These are phyloP conservation scores for Corymbia calophylla DNA, from an alignment of 441 rosid species.

Conservation along the genomic window DNA sequence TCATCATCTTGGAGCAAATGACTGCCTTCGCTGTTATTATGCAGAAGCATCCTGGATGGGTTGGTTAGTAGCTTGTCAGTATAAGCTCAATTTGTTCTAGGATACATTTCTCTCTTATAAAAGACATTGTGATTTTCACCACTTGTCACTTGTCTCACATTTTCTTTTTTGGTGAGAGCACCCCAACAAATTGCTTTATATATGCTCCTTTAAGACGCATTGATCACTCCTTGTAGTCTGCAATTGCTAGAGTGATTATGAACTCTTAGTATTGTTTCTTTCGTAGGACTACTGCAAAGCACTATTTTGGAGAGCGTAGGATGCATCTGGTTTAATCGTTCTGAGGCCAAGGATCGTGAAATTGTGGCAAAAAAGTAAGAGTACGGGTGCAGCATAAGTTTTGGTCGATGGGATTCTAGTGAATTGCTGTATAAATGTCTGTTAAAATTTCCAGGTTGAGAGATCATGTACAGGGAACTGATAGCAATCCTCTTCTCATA, in stretches of 20 bases:
- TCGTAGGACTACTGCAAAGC: conserved; percentile 83
- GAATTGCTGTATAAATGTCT: background rate
- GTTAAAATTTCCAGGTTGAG: conserved; percentile 58
- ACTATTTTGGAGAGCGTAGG: conserved; percentile 95
- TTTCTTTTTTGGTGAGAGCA: background rate
- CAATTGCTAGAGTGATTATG: background rate
- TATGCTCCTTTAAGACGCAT: background rate
- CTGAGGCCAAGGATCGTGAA: conserved; percentile 96
- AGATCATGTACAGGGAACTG: conserved; percentile 81
- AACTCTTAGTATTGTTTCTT: conserved; percentile 9
- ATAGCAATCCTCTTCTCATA: conserved; percentile 95
- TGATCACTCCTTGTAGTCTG: background rate
- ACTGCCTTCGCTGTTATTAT: conserved; percentile 94
- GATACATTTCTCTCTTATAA: background rate
- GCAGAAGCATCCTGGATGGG: conserved; percentile 99
- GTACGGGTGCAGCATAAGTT: background rate
- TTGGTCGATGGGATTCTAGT: background rate
- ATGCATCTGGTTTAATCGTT: conserved; percentile 95
- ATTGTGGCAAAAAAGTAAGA: conserved; percentile 86
- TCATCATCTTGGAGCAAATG: conserved; percentile 90
- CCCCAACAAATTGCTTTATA: background rate
- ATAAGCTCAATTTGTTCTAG: background rate
- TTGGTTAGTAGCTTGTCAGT: conserved; percentile 52
- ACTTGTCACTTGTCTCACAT: no score
- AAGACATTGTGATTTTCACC: background rate